phyloP scores from a whole-genome alignment of 2,329 filamentous ascomycete genomes.

The Tolypocladium cylindrosporum region DNA sequence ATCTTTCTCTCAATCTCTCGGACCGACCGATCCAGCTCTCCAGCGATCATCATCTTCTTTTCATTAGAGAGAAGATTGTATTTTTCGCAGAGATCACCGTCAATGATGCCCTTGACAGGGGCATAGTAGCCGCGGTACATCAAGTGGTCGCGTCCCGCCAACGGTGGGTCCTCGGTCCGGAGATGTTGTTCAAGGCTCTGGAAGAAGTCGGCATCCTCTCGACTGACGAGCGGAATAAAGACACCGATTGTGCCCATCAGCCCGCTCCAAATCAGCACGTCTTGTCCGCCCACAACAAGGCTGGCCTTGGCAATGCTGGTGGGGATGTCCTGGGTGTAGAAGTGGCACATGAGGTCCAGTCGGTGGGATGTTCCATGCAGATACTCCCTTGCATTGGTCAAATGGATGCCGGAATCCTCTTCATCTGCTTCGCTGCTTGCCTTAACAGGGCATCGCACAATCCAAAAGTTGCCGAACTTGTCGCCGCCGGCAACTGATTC shows the following conservation, averaged over 20 bases:
- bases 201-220: slow-evolving; percentile 97
- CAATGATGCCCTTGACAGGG: slow-evolving; percentile 91
- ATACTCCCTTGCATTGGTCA: slow-evolving; percentile 84
- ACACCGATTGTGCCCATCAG: slow-evolving; percentile 91
- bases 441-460: slow-evolving; percentile 79
- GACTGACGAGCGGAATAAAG: slow-evolving; percentile 79
- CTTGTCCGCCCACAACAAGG: slow-evolving; percentile 82
- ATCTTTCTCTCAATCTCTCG: slow-evolving; percentile 95
- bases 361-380: slow-evolving; percentile 83
- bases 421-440: slow-evolving; percentile 86
- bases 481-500: slow-evolving; percentile 91
- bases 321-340: slow-evolving; percentile 85
- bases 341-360: slow-evolving; percentile 76
- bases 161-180: slow-evolving; percentile 72
- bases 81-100: slow-evolving; percentile 91
- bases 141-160: slow-evolving; percentile 88
- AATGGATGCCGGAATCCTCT: slow-evolving; percentile 78
- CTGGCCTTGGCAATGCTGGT: slow-evolving; percentile 83
- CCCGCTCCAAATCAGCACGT: slow-evolving; percentile 87
- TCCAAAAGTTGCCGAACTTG: slow-evolving; percentile 95
- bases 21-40: slow-evolving; percentile 81
- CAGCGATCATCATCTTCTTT: slow-evolving; percentile 91
- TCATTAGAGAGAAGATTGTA: slow-evolving; percentile 77
- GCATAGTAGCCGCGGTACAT: slow-evolving; percentile 95
- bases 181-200: slow-evolving; percentile 86